Evolutionary conservation across 1,284 basidiomycete species (phyloP), one percentile per base, ranked within the genome.

Genomic region (Ustilago curta): DNA sequence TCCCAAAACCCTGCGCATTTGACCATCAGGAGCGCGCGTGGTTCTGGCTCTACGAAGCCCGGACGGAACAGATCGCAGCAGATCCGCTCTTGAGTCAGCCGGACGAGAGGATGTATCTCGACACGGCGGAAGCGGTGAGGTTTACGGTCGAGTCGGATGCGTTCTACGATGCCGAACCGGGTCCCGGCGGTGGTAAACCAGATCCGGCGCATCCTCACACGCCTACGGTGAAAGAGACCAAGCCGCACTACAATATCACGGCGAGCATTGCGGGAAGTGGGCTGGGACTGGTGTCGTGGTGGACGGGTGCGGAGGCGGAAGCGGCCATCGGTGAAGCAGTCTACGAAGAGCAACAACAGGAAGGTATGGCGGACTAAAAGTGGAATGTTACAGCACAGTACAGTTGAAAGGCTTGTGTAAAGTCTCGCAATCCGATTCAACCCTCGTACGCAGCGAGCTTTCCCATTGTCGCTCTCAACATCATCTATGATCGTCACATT

Each of bases 161-260:
- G 76, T 97, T 96, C 85, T 92, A 91, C 83, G 95, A 97, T 79
- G 90, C 93, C 73, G 93, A 95, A 79, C 95, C 95, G 0, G 93
- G 93, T 2, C 93, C 94, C 1, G 81, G 81, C 0, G 61, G 64
- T 12, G 73, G 76, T 2, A 35, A 35, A 21, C 21, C 23, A 23
- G 56, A 55, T 4, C 40, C 53, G 62, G 53, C 64, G 21, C 62
- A 68, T 57, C 65, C 69, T 35, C 65, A 65, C 35, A 58, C 69
- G 18, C 70, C 69, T 40, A 62, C 62, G 23, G 56, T 49, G 3
- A 76, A 66, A 23, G 68, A 75, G 32, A 53, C 60, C 0, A 59
- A 64, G 40, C 74, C 74, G 12, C 74, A 72, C 42, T 76, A 76
- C 54, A 64, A 62, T 29, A 72, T 76, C 59, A 73, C 62, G 23